These are phyloP conservation scores for Xylaria sp. DNA, from an alignment of 2,329 filamentous ascomycete genomes.

Conservation along the genomic window DNA sequence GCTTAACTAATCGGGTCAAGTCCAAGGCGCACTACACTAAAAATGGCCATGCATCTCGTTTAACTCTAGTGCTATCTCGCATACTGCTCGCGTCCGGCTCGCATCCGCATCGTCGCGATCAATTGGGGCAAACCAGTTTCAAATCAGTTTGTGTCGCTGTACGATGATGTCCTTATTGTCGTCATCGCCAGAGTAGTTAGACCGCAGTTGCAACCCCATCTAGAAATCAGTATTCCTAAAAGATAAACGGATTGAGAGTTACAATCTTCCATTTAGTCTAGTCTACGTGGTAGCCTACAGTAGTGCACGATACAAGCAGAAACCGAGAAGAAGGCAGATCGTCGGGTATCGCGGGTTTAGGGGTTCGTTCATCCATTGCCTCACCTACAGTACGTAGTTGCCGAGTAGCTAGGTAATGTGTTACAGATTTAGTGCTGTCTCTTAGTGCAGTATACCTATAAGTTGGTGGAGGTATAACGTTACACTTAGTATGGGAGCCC, in stretches of 20 bases:
- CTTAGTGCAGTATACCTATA: neutral
- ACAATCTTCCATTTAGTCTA: neutral
- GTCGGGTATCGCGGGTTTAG: neutral
- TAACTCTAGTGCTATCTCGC: slow-evolving; percentile 2
- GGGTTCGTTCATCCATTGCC: neutral
- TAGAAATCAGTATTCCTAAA: neutral
- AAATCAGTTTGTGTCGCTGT: too few relatives aligned
- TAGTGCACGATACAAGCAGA: too few relatives aligned
- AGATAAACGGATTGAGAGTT: neutral
- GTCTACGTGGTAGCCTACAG: too few relatives aligned
- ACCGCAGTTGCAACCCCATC: neutral
- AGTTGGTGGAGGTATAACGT: slow-evolving; percentile 12
- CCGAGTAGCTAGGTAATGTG: neutral
- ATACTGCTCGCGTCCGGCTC: slow-evolving; percentile 9
- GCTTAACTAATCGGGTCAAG: slow-evolving; percentile 16
- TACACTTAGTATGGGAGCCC: slow-evolving; percentile 6
- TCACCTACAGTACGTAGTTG: neutral
- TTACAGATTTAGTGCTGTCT: slow-evolving; percentile 14
- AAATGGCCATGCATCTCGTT: slow-evolving; percentile 22
- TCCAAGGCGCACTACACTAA: slow-evolving; percentile 4
- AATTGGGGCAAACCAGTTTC: neutral
- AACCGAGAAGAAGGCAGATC: too few relatives aligned
- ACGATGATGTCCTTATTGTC: neutral
- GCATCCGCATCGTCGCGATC: slow-evolving; percentile 7
- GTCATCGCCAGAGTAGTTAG: neutral